Percentiles rank a stretch among this genome's conserved stretches.
Evolutionary conservation across 495 filamentous ascomycete genomes (phyloP).

Genomic region (Evernia prunastri): DNA sequence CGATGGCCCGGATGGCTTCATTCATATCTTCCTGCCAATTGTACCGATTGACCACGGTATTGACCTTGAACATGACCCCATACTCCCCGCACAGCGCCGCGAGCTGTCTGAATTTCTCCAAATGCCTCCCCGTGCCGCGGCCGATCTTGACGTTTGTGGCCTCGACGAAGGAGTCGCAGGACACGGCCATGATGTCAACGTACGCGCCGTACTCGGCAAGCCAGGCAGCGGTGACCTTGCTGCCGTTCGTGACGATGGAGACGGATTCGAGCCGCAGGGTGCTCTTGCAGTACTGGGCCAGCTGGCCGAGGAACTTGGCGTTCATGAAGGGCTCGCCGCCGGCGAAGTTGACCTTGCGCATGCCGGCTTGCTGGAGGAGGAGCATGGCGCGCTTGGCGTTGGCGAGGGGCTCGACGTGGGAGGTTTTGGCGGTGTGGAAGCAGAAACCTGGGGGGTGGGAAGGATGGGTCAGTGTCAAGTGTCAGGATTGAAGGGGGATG

Average conservation of each 20-base stretch:
- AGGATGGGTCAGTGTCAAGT: not conserved
- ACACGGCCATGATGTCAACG: conserved; percentile 50
- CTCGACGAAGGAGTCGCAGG: conserved; percentile 53
- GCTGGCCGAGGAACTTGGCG: conserved; percentile 38
- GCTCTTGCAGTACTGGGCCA: conserved; percentile 47
- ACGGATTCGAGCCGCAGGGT: conserved; percentile 45
- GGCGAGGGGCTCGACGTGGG: conserved; percentile 34
- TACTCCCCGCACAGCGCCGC: conserved; percentile 40
- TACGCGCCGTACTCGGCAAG: conserved; percentile 36
- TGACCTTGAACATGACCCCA: conserved; percentile 53
- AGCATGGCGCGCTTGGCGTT: conserved; percentile 40
- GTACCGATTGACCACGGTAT: conserved; percentile 47
- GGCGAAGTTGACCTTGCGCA: conserved; percentile 55
- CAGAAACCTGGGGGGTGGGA: conserved; percentile 37
- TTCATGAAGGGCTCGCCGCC: conserved; percentile 58
- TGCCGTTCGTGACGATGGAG: conserved; percentile 51
- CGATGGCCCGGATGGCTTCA: conserved; percentile 33
- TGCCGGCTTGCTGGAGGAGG: conserved; percentile 46
- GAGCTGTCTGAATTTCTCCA: conserved; percentile 39
- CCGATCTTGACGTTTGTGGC: conserved; percentile 48
- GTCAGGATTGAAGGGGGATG: not conserved
- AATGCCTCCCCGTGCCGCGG: conserved; percentile 42
- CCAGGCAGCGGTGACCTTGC: conserved; percentile 40
- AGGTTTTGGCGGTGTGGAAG: conserved; percentile 50
- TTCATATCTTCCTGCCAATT: conserved; percentile 54